Conservation (phyloP, 2,329 filamentous ascomycete species). For the Claviceps africana region DNA sequence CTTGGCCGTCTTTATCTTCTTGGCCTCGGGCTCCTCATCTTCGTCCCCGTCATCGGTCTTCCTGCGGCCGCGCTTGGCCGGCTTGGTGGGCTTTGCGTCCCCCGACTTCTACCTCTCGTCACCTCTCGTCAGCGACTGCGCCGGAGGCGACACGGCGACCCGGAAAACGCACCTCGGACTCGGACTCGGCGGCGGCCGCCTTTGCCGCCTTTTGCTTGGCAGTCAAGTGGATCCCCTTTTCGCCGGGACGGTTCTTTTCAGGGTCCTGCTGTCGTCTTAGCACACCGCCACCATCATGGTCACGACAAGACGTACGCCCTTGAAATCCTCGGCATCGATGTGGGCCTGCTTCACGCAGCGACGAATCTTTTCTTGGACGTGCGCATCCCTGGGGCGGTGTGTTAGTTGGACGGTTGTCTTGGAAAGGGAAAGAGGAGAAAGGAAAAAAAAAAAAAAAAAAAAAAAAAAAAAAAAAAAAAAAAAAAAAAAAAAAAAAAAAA, state of each 20-base stretch:
- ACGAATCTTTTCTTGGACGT: slow-evolving; percentile 59
- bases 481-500: not conserved
- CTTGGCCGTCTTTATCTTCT: slow-evolving; percentile 17
- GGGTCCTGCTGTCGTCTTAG: slow-evolving; percentile 42
- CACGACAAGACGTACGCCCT: slow-evolving; percentile 48
- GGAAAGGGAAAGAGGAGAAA: not conserved
- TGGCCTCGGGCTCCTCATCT: slow-evolving; percentile 20
- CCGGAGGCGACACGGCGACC: not conserved
- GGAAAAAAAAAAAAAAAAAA: too few species aligned
- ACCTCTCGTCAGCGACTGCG: not conserved
- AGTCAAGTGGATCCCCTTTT: slow-evolving; percentile 45
- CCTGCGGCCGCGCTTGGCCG: slow-evolving; percentile 22
- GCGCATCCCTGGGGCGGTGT: slow-evolving; percentile 31
- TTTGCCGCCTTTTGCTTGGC: slow-evolving; percentile 22
- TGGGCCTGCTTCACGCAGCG: slow-evolving; percentile 63
- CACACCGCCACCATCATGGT: not conserved
- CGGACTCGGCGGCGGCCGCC: slow-evolving; percentile 15
- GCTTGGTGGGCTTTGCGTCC: slow-evolving; percentile 16
- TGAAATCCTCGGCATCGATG: slow-evolving; percentile 77
- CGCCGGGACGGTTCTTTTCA: slow-evolving; percentile 57
- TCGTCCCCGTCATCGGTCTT: slow-evolving; percentile 19
- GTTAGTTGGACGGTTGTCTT: not conserved
- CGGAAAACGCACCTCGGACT: slow-evolving; percentile 9
- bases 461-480: too few species aligned
- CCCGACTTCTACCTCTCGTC: slow-evolving; percentile 7